These are phyloP conservation scores for Erucastrum elatum DNA, from an alignment of 345 rosid genomes.

Conservation along the genomic window DNA sequence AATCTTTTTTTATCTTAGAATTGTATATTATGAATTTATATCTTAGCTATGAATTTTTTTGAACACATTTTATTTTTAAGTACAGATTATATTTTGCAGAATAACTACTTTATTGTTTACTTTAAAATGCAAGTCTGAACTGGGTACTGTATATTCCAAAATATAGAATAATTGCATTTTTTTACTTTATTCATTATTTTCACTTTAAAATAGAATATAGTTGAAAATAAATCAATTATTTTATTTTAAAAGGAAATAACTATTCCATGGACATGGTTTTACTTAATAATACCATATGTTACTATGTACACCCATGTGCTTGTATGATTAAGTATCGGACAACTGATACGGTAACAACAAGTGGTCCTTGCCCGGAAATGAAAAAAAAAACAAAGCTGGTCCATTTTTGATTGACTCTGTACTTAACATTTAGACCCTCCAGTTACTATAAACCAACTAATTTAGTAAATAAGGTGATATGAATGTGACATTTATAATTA, in stretches of 20 bases:
- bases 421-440: neutral
- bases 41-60: too few relatives aligned
- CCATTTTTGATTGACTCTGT: neutral
- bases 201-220: neutral
- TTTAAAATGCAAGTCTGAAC: neutral
- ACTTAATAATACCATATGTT: neutral
- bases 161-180: neutral
- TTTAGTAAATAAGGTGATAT: neutral
- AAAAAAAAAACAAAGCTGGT: neutral
- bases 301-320: neutral
- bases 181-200: too few relatives aligned
- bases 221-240: neutral
- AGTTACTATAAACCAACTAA: neutral
- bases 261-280: neutral
- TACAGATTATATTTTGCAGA: neutral
- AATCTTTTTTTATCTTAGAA: too few relatives aligned
- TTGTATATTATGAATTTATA: too few relatives aligned
- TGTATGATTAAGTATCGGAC: neutral
- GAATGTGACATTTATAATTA: neutral
- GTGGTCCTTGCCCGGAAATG: conserved; percentile 5
- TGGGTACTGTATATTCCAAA: neutral
- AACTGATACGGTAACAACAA: neutral
- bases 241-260: too few relatives aligned
- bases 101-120: neutral
- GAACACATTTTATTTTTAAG: neutral